Evolutionary conservation across 371 early-diverging fungal species (phyloP).

Genomic region (Rhizopus sp.): DNA sequence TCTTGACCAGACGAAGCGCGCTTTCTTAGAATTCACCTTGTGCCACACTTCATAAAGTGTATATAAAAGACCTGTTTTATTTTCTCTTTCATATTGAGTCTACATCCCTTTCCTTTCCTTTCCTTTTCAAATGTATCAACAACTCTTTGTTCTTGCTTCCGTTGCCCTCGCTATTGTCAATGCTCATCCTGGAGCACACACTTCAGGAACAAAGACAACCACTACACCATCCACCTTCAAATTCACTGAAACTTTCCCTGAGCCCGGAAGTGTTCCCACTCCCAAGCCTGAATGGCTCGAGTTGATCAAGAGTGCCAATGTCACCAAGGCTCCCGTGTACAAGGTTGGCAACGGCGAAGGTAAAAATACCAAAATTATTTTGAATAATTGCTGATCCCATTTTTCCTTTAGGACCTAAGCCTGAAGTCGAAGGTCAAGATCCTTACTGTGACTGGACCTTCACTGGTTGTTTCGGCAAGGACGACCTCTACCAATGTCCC

Average conservation of each 20-base stretch:
- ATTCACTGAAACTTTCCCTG: constrained; percentile 45
- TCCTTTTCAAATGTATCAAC: constrained; percentile 20
- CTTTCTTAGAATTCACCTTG: constrained; percentile 5
- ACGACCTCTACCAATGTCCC: constrained; percentile 55
- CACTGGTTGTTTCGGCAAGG: constrained; percentile 46
- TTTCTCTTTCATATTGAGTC: background rate
- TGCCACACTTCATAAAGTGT: background rate
- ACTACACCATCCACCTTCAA: constrained; percentile 26
- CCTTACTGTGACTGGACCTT: constrained; percentile 61
- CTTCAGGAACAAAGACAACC: background rate
- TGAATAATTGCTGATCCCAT: background rate
- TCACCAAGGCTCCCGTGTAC: constrained; percentile 44
- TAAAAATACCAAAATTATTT: background rate
- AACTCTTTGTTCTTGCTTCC: constrained; percentile 26
- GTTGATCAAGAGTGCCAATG: constrained; percentile 33
- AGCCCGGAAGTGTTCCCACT: constrained; percentile 33
- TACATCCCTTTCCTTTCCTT: constrained; percentile 1
- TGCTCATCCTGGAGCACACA: constrained; percentile 22
- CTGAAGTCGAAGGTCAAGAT: constrained; percentile 30
- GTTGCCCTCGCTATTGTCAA: constrained; percentile 24
- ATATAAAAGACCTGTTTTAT: no score
- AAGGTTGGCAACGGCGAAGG: constrained; percentile 25
- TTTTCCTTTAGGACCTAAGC: constrained; percentile 27
- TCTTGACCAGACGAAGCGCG: background rate
- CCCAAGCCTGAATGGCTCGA: constrained; percentile 56